These are phyloP conservation scores for Larix sibirica DNA, from an alignment of 83 land plant genomes.

Conservation along the genomic window DNA sequence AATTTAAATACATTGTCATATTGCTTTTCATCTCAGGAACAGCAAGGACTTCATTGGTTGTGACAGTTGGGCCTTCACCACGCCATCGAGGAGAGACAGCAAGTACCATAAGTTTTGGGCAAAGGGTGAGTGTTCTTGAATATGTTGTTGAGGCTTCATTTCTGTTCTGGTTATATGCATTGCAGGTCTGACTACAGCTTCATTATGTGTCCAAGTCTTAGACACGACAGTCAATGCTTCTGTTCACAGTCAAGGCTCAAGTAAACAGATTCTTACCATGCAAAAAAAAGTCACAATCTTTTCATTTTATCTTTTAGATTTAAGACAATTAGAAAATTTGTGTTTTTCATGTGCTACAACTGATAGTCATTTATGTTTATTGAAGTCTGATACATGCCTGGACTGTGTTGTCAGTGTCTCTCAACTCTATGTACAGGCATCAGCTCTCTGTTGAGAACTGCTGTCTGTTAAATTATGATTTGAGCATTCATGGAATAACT, in stretches of 20 bases:
- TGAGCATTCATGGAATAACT: not conserved
- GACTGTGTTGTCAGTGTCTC: not conserved
- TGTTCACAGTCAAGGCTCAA: no score
- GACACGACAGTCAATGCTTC: not conserved
- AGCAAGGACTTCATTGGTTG: constrained; percentile 82
- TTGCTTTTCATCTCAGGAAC: constrained; percentile 40
- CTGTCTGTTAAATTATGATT: not conserved
- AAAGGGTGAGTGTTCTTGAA: constrained; percentile 55
- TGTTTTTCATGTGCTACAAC: not conserved
- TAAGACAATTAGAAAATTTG: not conserved
- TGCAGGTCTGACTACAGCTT: not conserved
- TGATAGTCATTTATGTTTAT: not conserved
- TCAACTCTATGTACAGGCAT: not conserved
- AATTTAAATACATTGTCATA: no score
- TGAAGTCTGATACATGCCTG: not conserved
- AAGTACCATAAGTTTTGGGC: constrained; percentile 89
- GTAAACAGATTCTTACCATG: not conserved
- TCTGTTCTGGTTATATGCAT: not conserved
- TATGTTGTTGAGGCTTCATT: not conserved
- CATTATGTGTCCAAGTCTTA: not conserved
- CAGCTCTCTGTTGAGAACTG: not conserved
- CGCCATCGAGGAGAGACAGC: constrained; percentile 91
- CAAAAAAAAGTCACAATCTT: not conserved
- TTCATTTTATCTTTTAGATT: not conserved
- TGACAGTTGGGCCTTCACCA: constrained; percentile 89